phyloP scores from a whole-genome alignment of 2,329 filamentous ascomycete genomes.

The Fusarium sp. region DNA sequence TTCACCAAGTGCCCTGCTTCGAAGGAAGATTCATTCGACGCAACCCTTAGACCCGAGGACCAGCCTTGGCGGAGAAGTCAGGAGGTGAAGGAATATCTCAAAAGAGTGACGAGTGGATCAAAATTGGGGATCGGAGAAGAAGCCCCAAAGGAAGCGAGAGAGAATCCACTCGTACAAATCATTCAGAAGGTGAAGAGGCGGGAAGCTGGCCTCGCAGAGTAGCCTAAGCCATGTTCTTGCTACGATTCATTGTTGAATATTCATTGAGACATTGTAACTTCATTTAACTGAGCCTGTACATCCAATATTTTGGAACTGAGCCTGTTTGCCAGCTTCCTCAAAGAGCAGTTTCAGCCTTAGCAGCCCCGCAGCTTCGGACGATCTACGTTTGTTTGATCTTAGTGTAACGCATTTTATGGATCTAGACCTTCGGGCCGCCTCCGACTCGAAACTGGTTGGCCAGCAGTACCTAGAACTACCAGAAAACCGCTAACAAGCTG shows the following conservation, averaged over 20 bases:
- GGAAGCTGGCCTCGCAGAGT: too few species aligned
- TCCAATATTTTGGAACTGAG: too few species aligned
- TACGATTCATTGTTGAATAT: too few species aligned
- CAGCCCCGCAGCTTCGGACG: not conserved
- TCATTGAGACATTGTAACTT: too few species aligned
- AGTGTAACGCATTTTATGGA: not conserved
- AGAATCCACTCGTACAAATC: not conserved
- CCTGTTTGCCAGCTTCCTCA: not conserved
- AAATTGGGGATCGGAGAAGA: not conserved
- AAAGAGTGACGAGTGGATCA: not conserved
- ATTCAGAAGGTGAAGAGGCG: not conserved
- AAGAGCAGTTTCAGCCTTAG: not conserved
- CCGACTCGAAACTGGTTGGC: not conserved
- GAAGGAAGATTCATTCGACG: fast-evolving
- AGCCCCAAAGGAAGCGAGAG: not conserved
- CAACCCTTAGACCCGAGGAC: not conserved
- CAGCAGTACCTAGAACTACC: fast-evolving
- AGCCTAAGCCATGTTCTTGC: too few species aligned
- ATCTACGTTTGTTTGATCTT: not conserved
- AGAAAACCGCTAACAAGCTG: not conserved
- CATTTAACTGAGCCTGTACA: too few species aligned
- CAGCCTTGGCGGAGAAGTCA: not conserved
- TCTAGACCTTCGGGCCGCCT: not conserved
- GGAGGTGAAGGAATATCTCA: not conserved
- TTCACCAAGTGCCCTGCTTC: not conserved